Percentiles rank a stretch among this genome's conserved stretches.
phyloP scores from a whole-genome alignment of 139 green algal genomes.

The Edaphochlamys debaryana region DNA sequence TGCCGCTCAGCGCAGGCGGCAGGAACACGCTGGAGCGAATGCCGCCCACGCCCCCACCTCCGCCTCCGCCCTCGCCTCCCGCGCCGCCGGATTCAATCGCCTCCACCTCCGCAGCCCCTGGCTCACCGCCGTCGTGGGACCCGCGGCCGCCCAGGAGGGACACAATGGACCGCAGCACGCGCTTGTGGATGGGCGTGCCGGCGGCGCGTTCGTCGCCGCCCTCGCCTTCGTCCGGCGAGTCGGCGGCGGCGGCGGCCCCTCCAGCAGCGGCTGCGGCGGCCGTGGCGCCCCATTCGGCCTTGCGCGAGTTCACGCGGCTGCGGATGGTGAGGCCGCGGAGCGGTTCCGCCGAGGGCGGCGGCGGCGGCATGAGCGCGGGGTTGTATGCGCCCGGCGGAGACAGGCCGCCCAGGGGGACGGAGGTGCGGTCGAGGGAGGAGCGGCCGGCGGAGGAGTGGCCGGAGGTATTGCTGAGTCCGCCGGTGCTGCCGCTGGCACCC shows the following conservation, averaged over 20 bases:
- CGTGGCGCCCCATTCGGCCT: too few species aligned
- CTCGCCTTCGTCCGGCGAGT: background rate
- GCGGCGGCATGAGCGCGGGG: background rate
- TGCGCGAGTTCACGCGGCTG: too few species aligned
- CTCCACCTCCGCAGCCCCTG: background rate
- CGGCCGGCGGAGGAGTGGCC: too few species aligned
- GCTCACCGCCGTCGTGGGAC: background rate
- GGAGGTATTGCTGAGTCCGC: too few species aligned
- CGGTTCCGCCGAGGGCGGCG: too few species aligned
- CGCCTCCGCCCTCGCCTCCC: background rate
- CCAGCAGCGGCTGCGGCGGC: too few species aligned
- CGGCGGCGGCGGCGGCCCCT: background rate
- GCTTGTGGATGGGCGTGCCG: slow-evolving; percentile 37
- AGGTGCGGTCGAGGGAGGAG: background rate
- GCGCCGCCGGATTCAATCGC: background rate
- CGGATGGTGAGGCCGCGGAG: background rate
- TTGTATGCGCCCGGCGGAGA: too few species aligned
- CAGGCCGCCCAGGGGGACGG: too few species aligned
- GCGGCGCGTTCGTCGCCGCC: background rate
- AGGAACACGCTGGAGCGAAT: background rate
- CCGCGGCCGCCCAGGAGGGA: background rate
- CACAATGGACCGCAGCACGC: slow-evolving; percentile 22
- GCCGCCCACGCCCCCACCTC: background rate
- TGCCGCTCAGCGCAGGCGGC: background rate
- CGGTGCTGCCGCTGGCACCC: background rate